These are phyloP conservation scores for Lasiodiplodia theobromae DNA, from an alignment of 2,329 filamentous ascomycete species.

Conservation along the genomic window DNA sequence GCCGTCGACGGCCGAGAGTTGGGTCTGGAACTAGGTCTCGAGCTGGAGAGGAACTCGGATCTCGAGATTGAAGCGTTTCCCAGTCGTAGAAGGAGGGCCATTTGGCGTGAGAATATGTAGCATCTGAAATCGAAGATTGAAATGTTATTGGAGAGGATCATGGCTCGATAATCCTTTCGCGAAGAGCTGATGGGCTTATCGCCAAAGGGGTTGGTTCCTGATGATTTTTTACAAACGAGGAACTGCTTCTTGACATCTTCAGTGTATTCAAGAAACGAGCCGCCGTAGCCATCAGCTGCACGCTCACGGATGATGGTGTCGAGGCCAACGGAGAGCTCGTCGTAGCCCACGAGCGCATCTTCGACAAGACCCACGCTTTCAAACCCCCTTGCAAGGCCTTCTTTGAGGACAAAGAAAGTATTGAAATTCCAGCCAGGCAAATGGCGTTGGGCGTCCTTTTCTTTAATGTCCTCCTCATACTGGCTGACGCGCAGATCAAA, in stretches of 20 bases:
- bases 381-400: constrained; percentile 90
- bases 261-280: constrained; percentile 76
- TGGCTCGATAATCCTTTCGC: constrained; percentile 83
- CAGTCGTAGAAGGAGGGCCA: constrained; percentile 79
- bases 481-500: constrained; percentile 91
- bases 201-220: constrained; percentile 29
- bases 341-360: constrained; percentile 92
- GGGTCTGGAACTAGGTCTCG: constrained; percentile 45
- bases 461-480: constrained; percentile 96
- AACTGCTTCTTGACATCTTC: constrained; percentile 70
- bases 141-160: constrained; percentile 93
- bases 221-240: constrained; percentile 19
- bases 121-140: constrained; percentile 94
- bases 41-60: constrained; percentile 42
- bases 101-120: constrained; percentile 91
- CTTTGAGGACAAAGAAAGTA: constrained; percentile 97
- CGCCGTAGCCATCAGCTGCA: constrained; percentile 67
- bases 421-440: constrained; percentile 99
- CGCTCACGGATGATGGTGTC: constrained; percentile 84
- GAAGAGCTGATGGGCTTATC: constrained; percentile 47
- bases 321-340: constrained; percentile 87
- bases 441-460: constrained; percentile 85
- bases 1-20: constrained; percentile 30
- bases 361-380: constrained; percentile 96
- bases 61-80: constrained; percentile 67